Evolutionary conservation across 1,284 basidiomycete species (phyloP).

Genomic region (Ceratobasidium sp.): DNA sequence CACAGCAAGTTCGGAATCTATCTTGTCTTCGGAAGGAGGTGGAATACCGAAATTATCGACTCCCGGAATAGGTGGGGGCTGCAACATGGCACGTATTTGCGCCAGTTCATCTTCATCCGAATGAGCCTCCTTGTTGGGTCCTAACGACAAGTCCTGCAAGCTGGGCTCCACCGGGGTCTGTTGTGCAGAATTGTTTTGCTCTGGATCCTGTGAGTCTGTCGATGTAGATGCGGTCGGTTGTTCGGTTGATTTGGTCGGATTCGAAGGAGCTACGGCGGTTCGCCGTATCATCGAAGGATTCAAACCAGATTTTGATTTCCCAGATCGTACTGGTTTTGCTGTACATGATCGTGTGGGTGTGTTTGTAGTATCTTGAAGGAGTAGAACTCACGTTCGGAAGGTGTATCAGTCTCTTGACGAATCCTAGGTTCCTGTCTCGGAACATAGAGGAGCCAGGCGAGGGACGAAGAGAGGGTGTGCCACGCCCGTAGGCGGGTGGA

Average conservation of each 20-base stretch:
- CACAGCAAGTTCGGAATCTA: conserved; percentile 70
- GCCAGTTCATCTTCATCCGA: conserved; percentile 35
- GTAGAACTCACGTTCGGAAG: conserved; percentile 59
- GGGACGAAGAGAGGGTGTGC: conserved; percentile 36
- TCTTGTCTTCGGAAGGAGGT: conserved; percentile 60
- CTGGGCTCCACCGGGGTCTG: conserved; percentile 44
- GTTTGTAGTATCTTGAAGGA: not conserved
- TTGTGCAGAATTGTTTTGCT: conserved; percentile 49
- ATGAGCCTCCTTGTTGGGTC: not conserved
- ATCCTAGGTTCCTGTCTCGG: conserved; percentile 69
- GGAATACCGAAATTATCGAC: conserved; percentile 82
- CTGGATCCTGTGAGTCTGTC: conserved; percentile 50
- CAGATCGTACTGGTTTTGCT: conserved; percentile 27
- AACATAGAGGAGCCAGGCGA: conserved; percentile 43
- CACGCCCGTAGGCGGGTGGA: conserved; percentile 35
- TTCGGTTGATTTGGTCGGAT: conserved; percentile 44
- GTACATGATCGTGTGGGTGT: not conserved
- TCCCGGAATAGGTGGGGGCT: conserved; percentile 68
- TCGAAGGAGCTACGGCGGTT: conserved; percentile 40
- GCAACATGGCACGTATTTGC: conserved; percentile 59
- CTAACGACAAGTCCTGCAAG: conserved; percentile 43
- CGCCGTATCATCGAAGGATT: conserved; percentile 22
- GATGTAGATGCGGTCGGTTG: conserved; percentile 44
- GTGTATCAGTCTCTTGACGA: conserved; percentile 53
- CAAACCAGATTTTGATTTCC: conserved; percentile 8